Evolutionary conservation across 2,329 filamentous ascomycete genomes (phyloP), one percentile per base, ranked within the genome.

Genomic region (Ophiocordyceps unilateralis): DNA sequence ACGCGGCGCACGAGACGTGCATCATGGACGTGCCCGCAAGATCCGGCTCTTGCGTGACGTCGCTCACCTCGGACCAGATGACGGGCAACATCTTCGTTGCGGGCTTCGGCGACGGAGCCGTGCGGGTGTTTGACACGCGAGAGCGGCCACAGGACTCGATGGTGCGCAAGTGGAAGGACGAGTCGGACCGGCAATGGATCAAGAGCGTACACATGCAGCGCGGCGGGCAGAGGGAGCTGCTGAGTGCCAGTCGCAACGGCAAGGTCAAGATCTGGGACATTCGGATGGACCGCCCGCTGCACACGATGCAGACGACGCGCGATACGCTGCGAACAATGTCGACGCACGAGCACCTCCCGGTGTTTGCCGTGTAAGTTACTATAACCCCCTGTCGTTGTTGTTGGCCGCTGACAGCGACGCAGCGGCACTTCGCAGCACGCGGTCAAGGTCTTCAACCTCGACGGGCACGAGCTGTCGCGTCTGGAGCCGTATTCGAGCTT

Each of bases 261-360:
- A 91, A 91, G 56, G 83, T 98, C 49, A 88, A 85, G 58, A 69
- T 98, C 15, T 98, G 91, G 91, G 91, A 98, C 60, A 86, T 98
- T 41, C 77, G 91, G 41, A 85, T 86, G 77, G 83, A 91, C 49
- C 72, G 72, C 50, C 79, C 83, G 5, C 68, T 93, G 41, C 78
- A 79, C 46, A 77, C 77, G 2, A 81, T 89, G 53, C 72, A 77
- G 55, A 78, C 82, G 7, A 89, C 84, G 3, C 78, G 73, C 46
- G 79, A 88, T 53, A 83, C 81, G 9, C 70, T 94, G 47, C 77
- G 87, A 44, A 93, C 85, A 17, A 73, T 93, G 45, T 91, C 83
- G 58, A 88, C 91, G 37, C 91, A 98, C 59, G 91, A 98, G 61
- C 91, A 98, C 61, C 76, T 93, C 43, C 91, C 91, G 22, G 88